Percentiles rank a stretch among this genome's conserved stretches.
Conservation (phyloP, 305 asterid genomes). For the Andrographis paniculata region DNA sequence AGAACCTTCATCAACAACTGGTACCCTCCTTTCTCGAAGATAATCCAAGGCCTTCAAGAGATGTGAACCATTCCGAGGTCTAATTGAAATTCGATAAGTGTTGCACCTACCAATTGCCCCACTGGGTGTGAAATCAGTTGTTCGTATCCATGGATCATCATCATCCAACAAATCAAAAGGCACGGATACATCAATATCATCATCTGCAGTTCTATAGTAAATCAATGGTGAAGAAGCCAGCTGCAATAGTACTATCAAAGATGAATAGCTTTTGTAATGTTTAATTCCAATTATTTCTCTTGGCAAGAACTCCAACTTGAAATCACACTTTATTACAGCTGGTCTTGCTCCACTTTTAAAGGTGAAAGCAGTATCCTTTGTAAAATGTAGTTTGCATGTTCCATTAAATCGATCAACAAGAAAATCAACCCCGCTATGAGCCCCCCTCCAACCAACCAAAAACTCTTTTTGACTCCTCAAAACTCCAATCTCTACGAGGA, state of each 20-base stretch:
- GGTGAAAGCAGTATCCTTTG: conserved; percentile 60
- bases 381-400: conserved; percentile 56
- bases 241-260: conserved; percentile 42
- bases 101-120: conserved; percentile 87
- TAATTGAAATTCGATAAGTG: conserved; percentile 47
- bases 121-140: conserved; percentile 68
- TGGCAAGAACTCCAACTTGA: conserved; percentile 58
- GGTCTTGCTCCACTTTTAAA: conserved; percentile 28
- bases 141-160: conserved; percentile 96
- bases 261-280: conserved; percentile 24
- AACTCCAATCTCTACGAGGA: conserved; percentile 51
- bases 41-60: conserved; percentile 39
- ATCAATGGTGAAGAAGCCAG: conserved; percentile 67
- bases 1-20: conserved; percentile 13
- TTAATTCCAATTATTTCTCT: conserved; percentile 64
- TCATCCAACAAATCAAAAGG: conserved; percentile 79
- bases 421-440: conserved; percentile 50
- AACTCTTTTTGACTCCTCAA: conserved; percentile 51
- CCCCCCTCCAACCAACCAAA: conserved; percentile 70
- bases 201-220: conserved; percentile 82
- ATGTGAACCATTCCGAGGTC: conserved; percentile 40
- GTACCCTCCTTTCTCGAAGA: conserved; percentile 40
- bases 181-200: conserved; percentile 61
- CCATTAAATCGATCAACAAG: conserved; percentile 72
- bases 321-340: conserved; percentile 58